phyloP scores from a whole-genome alignment of 2,329 filamentous ascomycete genomes.

The Oidium heveae region DNA sequence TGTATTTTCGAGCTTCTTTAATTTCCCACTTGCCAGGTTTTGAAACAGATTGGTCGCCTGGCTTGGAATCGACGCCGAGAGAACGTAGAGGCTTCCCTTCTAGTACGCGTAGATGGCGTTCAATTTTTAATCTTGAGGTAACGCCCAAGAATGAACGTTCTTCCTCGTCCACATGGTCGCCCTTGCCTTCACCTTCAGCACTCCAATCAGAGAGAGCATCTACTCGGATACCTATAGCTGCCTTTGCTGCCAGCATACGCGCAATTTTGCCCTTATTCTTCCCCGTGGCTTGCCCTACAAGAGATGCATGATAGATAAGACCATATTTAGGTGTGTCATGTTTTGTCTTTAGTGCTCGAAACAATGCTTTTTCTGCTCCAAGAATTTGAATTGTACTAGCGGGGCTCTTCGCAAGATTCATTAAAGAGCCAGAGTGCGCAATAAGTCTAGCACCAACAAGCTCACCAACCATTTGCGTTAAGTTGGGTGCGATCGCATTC shows the following conservation, averaged over 20 bases:
- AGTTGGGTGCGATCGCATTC: conserved; percentile 88
- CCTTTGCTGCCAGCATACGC: conserved; percentile 82
- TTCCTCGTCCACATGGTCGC: conserved; percentile 51
- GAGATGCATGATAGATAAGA: conserved; percentile 72
- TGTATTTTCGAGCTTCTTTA: conserved; percentile 86
- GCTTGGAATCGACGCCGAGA: conserved; percentile 48
- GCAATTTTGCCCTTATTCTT: conserved; percentile 99
- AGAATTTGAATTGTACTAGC: conserved; percentile 94
- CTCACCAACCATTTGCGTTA: conserved; percentile 79
- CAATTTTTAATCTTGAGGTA: conserved; percentile 42
- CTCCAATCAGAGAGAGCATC: conserved; percentile 67
- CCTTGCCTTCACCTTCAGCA: conserved; percentile 37
- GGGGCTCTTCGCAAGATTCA: conserved; percentile 84
- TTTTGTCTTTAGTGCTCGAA: conserved; percentile 96
- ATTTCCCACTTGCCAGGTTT: conserved; percentile 63
- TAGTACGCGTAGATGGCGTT: conserved; percentile 49
- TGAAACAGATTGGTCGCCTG: conserved; percentile 36
- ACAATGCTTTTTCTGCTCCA: conserved; percentile 94
- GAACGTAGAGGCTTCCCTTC: conserved; percentile 77
- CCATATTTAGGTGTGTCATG: conserved; percentile 98
- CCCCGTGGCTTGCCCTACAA: conserved; percentile 89
- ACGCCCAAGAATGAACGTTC: conserved; percentile 65
- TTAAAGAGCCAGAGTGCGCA: conserved; percentile 77
- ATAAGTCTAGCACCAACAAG: conserved; percentile 88
- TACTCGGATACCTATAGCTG: conserved; percentile 75